Percentiles rank a stretch among this genome's conserved stretches.
These are phyloP conservation scores for Ceratopteris richardii DNA, from an alignment of 75 land plant species.

Conservation along the genomic window DNA sequence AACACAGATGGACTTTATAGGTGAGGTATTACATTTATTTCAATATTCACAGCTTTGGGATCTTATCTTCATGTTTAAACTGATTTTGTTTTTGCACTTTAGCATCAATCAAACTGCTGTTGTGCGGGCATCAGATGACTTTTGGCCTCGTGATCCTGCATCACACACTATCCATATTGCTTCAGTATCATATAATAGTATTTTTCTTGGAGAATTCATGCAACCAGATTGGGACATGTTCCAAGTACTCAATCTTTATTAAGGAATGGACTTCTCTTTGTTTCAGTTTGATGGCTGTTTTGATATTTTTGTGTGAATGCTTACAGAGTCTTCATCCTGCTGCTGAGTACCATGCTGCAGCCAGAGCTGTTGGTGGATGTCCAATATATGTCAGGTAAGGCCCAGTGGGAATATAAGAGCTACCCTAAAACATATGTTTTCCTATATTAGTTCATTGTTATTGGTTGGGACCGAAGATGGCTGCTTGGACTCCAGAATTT, in stretches of 20 bases:
- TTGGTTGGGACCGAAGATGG: too few relatives aligned
- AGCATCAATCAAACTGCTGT: constrained; percentile 91
- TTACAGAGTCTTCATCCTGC: constrained; percentile 79
- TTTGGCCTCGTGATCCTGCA: constrained; percentile 80
- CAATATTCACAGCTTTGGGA: neutral
- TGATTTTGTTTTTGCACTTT: too few relatives aligned
- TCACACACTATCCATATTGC: constrained; percentile 95
- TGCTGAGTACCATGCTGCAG: constrained; percentile 91
- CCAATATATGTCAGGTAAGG: constrained; percentile 85
- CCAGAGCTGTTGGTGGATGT: constrained; percentile 88
- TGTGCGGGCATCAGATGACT: constrained; percentile 90
- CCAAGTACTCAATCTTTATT: constrained; percentile 52
- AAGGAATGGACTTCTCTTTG: too few relatives aligned
- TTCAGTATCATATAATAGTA: constrained; percentile 73
- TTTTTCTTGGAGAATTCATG: constrained; percentile 94
- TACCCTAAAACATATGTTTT: too few relatives aligned
- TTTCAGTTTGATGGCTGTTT: too few relatives aligned
- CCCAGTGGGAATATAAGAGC: too few relatives aligned
- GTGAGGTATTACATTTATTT: constrained; percentile 19
- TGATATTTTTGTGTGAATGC: too few relatives aligned
- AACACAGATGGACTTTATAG: constrained; percentile 87
- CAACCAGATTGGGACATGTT: constrained; percentile 99
- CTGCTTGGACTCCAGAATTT: too few relatives aligned
- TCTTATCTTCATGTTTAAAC: too few relatives aligned
- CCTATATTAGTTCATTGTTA: too few relatives aligned